phyloP scores from a whole-genome alignment of 345 rosid genomes.

The Brassica incana region DNA sequence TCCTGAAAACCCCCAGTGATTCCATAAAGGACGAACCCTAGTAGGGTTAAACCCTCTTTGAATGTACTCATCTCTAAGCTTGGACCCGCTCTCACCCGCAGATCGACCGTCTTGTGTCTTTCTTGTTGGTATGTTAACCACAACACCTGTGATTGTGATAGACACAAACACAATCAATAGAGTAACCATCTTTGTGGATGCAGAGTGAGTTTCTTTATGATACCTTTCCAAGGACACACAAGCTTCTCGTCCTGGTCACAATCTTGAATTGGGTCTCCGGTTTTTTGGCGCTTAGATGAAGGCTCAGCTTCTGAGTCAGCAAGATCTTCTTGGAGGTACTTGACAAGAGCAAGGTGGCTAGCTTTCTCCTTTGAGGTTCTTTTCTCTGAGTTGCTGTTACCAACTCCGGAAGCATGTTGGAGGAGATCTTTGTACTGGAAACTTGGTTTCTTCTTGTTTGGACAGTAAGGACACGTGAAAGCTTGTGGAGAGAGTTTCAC shows the following conservation, averaged over 20 bases:
- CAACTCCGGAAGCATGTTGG: conserved; percentile 97
- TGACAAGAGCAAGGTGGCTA: conserved; percentile 74
- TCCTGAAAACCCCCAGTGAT: conserved; percentile 79
- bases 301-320: conserved; percentile 40
- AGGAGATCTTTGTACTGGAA: conserved; percentile 71
- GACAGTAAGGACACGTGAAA: conserved; percentile 81
- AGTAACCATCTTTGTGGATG: background rate
- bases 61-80: conserved; percentile 79
- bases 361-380: conserved; percentile 76
- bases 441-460: conserved; percentile 70
- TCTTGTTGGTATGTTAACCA: conserved; percentile 74
- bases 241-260: conserved; percentile 66
- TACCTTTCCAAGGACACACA: conserved; percentile 87
- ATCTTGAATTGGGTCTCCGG: conserved; percentile 40
- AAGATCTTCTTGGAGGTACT: conserved; percentile 67
- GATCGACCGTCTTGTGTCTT: conserved; percentile 60
- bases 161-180: conserved; percentile 3
- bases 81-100: conserved; percentile 88
- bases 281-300: conserved; percentile 39
- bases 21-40: conserved; percentile 86
- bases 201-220: background rate
- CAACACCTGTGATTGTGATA: conserved; percentile 48
- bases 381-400: conserved; percentile 71
- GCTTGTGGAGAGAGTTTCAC: conserved; percentile 62
- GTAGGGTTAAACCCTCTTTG: conserved; percentile 81